A percentile compares a stretch with the other conserved stretches of the same genome.
Conservation (phyloP, 352 stramenopile species). For the Globisporangium recalcitrans region DNA sequence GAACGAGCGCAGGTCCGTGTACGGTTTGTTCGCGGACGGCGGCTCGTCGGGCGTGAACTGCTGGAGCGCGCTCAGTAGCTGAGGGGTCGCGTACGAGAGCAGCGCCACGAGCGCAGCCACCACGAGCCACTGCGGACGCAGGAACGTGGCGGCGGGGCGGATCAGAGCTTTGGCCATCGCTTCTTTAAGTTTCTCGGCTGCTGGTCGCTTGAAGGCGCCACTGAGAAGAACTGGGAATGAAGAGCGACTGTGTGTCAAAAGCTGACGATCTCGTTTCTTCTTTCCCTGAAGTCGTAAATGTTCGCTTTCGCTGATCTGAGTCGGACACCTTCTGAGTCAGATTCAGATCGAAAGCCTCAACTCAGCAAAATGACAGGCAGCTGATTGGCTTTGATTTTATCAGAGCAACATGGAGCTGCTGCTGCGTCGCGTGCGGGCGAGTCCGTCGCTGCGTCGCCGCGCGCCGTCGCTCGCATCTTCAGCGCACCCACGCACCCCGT, state of each 20-base stretch:
- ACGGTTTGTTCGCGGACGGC: conserved; percentile 35
- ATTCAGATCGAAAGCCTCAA: background rate
- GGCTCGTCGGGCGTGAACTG: conserved; percentile 3
- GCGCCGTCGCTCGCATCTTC: background rate
- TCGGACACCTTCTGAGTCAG: no score
- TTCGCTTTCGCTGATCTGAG: no score
- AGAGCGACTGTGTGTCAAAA: no score
- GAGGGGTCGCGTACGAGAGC: conserved; percentile 23
- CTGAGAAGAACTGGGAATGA: background rate
- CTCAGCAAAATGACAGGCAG: background rate
- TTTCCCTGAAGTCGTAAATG: no score
- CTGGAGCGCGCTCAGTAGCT: conserved; percentile 18
- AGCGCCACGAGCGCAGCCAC: conserved; percentile 24
- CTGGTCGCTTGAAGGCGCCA: background rate
- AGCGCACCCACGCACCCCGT: background rate
- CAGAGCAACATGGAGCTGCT: background rate
- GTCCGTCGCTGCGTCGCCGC: background rate
- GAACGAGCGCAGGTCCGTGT: conserved; percentile 34
- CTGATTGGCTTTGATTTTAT: background rate
- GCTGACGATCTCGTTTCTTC: no score
- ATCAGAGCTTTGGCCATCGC: conserved; percentile 23
- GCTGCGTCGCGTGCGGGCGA: background rate
- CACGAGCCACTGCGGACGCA: conserved; percentile 28
- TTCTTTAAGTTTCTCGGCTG: background rate
- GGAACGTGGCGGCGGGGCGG: conserved; percentile 14